Evolutionary conservation across 2,329 filamentous ascomycete genomes (phyloP).

Genomic region (Geosmithia morbida): DNA sequence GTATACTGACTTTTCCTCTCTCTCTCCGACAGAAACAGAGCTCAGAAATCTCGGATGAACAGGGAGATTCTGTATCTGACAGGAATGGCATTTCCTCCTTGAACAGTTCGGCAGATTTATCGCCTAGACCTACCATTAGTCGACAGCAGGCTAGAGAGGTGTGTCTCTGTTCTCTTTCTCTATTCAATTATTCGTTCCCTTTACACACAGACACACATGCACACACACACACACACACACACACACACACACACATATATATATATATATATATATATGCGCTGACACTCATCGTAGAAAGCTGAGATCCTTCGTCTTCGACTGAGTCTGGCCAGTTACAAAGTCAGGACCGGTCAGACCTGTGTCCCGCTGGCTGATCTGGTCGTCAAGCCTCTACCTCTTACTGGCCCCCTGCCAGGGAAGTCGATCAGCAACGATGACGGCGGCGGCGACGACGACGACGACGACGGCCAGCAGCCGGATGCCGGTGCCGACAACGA

Average conservation of each 20-base stretch:
- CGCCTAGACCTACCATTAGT: conserved; percentile 19
- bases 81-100: conserved; percentile 30
- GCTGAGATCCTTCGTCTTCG: conserved; percentile 53
- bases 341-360: conserved; percentile 59
- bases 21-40: too few relatives aligned
- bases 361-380: conserved; percentile 49
- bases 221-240: too few relatives aligned
- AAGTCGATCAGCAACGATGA: not conserved
- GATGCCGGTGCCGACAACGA: not conserved
- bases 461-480: not conserved
- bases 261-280: not conserved
- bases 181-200: too few relatives aligned
- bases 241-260: not conserved
- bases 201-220: too few relatives aligned
- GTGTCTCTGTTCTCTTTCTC: conserved; percentile 5
- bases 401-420: not conserved
- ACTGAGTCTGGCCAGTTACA: conserved; percentile 60
- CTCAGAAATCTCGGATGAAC: not conserved
- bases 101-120: conserved; percentile 24
- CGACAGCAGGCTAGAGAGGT: conserved; percentile 40
- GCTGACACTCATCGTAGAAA: conserved; percentile 23
- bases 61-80: conserved; percentile 27
- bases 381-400: conserved; percentile 19
- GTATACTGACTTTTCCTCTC: not conserved
- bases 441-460: not conserved